Conservation (phyloP, 768 basidiomycete species). For the Trametes cingulata region DNA sequence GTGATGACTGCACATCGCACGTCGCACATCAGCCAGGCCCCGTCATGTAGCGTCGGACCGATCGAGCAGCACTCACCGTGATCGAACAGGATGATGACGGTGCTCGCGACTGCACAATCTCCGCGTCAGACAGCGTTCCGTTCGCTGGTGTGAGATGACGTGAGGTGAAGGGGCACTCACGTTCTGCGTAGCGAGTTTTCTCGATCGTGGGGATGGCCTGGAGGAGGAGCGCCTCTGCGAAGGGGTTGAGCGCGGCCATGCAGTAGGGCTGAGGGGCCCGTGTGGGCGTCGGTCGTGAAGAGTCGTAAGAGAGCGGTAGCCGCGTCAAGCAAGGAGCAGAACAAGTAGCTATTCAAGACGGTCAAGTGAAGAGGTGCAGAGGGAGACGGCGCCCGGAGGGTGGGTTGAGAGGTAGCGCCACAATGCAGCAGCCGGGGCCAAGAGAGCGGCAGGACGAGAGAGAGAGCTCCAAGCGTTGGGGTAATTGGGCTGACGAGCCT, state of each 20-base stretch:
- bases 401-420: background rate
- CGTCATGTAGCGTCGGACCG: background rate
- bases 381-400: background rate
- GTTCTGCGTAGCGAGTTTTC: constrained; percentile 25
- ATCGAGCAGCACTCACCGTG: constrained; percentile 43
- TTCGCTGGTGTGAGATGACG: no score
- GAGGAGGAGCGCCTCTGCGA: constrained; percentile 7
- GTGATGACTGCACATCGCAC: constrained; percentile 45
- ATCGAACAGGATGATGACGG: constrained; percentile 53
- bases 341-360: background rate
- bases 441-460: background rate
- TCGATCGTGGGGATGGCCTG: constrained; percentile 12
- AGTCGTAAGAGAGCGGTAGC: background rate
- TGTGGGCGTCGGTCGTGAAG: constrained; percentile 4
- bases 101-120: constrained; percentile 48
- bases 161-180: no score
- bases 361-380: background rate
- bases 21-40: background rate
- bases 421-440: background rate
- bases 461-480: background rate
- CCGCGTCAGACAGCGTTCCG: background rate
- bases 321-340: background rate
- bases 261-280: constrained; percentile 9
- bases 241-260: background rate
- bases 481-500: background rate